A percentile compares a stretch with the other conserved stretches of the same genome.
Evolutionary conservation across 345 rosid genomes (phyloP).

Genomic region (Raphanus sativus): DNA sequence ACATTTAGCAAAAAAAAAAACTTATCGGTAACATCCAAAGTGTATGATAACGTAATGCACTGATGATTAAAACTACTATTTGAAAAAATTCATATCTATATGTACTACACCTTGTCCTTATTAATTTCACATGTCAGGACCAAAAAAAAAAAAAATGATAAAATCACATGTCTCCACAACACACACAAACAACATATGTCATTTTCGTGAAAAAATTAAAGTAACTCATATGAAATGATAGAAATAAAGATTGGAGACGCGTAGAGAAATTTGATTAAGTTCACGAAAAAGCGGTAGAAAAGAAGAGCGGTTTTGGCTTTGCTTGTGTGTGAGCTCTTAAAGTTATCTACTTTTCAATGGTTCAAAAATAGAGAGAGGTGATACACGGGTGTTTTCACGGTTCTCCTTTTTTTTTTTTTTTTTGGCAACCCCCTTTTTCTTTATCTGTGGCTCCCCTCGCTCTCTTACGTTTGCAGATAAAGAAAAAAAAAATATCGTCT

Average conservation of each 20-base stretch:
- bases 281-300: slow-evolving; percentile 67
- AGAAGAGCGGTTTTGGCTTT: slow-evolving; percentile 38
- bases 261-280: slow-evolving; percentile 47
- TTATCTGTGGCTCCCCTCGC: slow-evolving; percentile 33
- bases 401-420: slow-evolving; percentile 21
- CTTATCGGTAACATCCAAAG: too few species aligned
- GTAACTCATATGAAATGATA: neutral
- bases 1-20: too few species aligned
- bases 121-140: neutral
- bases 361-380: slow-evolving; percentile 21
- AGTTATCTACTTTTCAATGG: slow-evolving; percentile 43
- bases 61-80: too few species aligned
- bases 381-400: slow-evolving; percentile 36
- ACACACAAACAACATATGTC: neutral
- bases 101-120: neutral
- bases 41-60: too few species aligned
- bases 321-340: slow-evolving; percentile 52
- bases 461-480: neutral
- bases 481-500: neutral
- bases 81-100: too few species aligned
- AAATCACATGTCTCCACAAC: neutral
- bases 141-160: neutral
- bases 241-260: slow-evolving; percentile 14
- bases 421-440: too few species aligned
- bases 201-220: neutral